These are phyloP conservation scores for Botrytis squamosa DNA, from an alignment of 2,329 filamentous ascomycete genomes.

Conservation along the genomic window DNA sequence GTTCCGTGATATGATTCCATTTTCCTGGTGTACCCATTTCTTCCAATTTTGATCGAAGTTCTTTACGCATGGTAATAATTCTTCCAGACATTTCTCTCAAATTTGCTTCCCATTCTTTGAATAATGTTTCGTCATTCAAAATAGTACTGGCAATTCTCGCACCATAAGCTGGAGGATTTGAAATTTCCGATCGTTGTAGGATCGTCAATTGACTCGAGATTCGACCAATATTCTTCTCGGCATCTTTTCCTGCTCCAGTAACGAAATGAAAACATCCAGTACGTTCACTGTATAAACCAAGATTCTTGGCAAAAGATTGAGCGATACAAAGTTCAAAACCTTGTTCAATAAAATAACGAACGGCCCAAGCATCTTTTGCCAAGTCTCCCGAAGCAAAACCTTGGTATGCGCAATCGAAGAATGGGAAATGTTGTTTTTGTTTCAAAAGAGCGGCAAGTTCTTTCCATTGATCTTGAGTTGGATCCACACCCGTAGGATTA, in stretches of 20 bases:
- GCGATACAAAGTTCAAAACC: constrained; percentile 86
- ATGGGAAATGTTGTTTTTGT: constrained; percentile 84
- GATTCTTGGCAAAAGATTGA: constrained; percentile 97
- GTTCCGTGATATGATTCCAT: constrained; percentile 97
- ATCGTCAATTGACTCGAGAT: constrained; percentile 89
- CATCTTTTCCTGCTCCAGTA: constrained; percentile 67
- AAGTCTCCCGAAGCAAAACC: constrained; percentile 94
- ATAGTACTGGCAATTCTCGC: constrained; percentile 83
- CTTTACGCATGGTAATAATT: constrained; percentile 87
- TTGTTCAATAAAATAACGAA: constrained; percentile 89
- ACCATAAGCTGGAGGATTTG: constrained; percentile 92
- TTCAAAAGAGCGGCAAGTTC: constrained; percentile 77
- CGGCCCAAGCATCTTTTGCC: constrained; percentile 80
- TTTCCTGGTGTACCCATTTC: constrained; percentile 79
- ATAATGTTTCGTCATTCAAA: constrained; percentile 78
- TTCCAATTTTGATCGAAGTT: constrained; percentile 77
- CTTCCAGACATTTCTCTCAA: constrained; percentile 91
- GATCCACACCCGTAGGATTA: constrained; percentile 97
- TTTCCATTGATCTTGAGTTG: constrained; percentile 91
- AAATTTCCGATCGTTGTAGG: constrained; percentile 95
- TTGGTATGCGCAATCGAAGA: constrained; percentile 98
- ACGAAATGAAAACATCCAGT: constrained; percentile 96
- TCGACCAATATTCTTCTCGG: constrained; percentile 56
- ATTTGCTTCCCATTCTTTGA: constrained; percentile 86
- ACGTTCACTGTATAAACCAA: constrained; percentile 94